Conservation (phyloP, 2,329 filamentous ascomycete genomes). For the Didymella pomorum region DNA sequence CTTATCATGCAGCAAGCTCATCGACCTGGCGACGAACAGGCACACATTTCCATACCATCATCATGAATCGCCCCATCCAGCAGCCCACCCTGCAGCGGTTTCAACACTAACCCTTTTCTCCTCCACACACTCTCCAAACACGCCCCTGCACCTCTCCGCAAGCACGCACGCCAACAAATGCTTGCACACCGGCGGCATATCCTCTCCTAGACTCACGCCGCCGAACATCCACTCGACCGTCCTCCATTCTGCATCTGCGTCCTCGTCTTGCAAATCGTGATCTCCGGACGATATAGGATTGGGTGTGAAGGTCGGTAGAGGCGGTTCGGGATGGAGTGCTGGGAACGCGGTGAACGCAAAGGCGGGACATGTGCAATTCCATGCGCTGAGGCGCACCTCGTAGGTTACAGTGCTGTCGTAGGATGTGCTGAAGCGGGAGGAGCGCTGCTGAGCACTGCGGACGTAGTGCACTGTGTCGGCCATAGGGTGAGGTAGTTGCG, state of each 20-base stretch:
- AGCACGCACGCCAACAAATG: constrained; percentile 87
- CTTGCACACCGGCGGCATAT: constrained; percentile 75
- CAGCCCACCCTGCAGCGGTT: constrained; percentile 76
- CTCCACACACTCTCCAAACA: constrained; percentile 66
- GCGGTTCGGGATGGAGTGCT: constrained; percentile 30
- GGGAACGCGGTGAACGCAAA: constrained; percentile 79
- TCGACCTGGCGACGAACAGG: neutral
- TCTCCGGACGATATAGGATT: neutral
- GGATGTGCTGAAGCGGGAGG: constrained; percentile 45
- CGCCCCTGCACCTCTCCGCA: constrained; percentile 67
- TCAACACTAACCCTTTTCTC: constrained; percentile 64
- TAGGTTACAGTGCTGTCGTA: constrained; percentile 59
- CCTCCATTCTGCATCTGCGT: constrained; percentile 5
- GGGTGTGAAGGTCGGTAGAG: constrained; percentile 5
- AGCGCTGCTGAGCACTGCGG: constrained; percentile 62
- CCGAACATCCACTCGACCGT: constrained; percentile 26
- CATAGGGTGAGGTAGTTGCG: neutral
- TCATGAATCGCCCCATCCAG: constrained; percentile 42
- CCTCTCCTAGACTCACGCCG: constrained; percentile 18
- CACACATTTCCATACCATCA: neutral
- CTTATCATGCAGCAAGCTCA: constrained; percentile 15
- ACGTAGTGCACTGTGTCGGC: constrained; percentile 59
- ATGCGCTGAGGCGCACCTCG: constrained; percentile 75
- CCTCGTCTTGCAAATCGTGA: neutral
- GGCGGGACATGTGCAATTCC: constrained; percentile 90